Conservation (phyloP, 345 rosid genomes). For the Aquilaria malaccensis region DNA sequence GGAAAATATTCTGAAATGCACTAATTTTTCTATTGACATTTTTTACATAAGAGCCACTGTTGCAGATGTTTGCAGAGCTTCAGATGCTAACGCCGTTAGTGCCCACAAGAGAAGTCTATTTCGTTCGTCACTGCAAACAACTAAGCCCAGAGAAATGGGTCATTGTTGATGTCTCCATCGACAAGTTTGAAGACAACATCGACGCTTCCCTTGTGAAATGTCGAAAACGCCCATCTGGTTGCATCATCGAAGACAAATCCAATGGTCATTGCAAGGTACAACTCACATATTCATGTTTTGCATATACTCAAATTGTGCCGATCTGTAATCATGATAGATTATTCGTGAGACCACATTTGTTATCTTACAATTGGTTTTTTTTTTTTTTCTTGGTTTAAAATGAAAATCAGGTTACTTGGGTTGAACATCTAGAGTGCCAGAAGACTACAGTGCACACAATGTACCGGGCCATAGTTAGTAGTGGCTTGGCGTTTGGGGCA, state of each 20-base stretch:
- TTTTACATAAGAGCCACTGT: neutral
- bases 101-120: slow-evolving; percentile 87
- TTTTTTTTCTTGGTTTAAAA: no score
- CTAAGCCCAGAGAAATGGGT: slow-evolving; percentile 86
- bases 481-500: slow-evolving; percentile 94
- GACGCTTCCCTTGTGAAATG: slow-evolving; percentile 83
- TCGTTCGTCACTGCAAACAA: slow-evolving; percentile 73
- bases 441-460: slow-evolving; percentile 57
- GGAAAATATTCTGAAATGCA: no score
- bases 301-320: no score
- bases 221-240: slow-evolving; percentile 92
- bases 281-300: neutral
- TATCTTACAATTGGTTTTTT: no score
- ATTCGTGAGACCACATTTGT: no score
- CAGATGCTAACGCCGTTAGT: slow-evolving; percentile 96
- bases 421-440: slow-evolving; percentile 87
- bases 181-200: slow-evolving; percentile 72
- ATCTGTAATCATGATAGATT: no score
- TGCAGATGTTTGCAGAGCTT: slow-evolving; percentile 96
- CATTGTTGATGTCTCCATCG: slow-evolving; percentile 78
- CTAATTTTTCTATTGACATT: no score
- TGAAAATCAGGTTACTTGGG: slow-evolving; percentile 72
- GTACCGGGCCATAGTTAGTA: slow-evolving; percentile 69
- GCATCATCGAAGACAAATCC: slow-evolving; percentile 85
- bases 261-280: slow-evolving; percentile 89